phyloP scores from a whole-genome alignment of 108 stramenopile species.

The Licmophora abbreviata region DNA sequence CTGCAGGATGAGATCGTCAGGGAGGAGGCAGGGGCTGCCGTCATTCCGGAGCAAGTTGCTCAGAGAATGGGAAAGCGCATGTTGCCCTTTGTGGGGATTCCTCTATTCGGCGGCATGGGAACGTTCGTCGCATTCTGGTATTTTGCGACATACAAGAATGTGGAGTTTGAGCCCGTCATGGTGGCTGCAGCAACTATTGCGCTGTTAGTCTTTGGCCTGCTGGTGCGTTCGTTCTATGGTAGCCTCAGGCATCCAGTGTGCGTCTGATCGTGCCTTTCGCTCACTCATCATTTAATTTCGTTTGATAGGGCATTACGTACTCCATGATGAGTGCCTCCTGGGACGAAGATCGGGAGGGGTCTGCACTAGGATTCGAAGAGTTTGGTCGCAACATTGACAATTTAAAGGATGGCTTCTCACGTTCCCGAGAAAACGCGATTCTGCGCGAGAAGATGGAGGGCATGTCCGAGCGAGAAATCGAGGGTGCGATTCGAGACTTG shows the following conservation, averaged over 20 bases:
- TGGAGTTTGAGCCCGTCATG: conserved; percentile 70
- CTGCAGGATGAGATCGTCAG: conserved; percentile 36
- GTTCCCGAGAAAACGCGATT: conserved; percentile 66
- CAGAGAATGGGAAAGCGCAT: conserved; percentile 73
- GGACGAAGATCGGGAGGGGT: conserved; percentile 75
- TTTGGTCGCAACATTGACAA: conserved; percentile 59
- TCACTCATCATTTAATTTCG: conserved; percentile 4
- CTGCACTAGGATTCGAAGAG: conserved; percentile 57
- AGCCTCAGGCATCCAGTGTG: conserved; percentile 4
- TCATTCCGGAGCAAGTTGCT: conserved; percentile 77
- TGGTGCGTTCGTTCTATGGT: conserved; percentile 34
- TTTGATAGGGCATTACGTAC: conserved; percentile 67
- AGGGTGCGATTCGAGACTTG: conserved; percentile 25
- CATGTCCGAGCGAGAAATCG: conserved; percentile 35
- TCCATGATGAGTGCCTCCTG: conserved; percentile 72
- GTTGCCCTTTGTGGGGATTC: conserved; percentile 82
- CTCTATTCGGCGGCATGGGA: conserved; percentile 58
- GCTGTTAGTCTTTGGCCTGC: conserved; percentile 44
- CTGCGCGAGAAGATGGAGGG: conserved; percentile 63
- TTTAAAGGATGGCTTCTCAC: conserved; percentile 52
- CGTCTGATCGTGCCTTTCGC: neutral
- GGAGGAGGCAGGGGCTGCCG: conserved; percentile 51
- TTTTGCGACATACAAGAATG: conserved; percentile 53
- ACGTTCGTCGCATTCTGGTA: conserved; percentile 81
- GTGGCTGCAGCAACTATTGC: conserved; percentile 70